A percentile compares a stretch with the other conserved stretches of the same genome.
These are phyloP conservation scores for Trichosporon sp. DNA, from an alignment of 1,284 basidiomycete species.

Conservation along the genomic window DNA sequence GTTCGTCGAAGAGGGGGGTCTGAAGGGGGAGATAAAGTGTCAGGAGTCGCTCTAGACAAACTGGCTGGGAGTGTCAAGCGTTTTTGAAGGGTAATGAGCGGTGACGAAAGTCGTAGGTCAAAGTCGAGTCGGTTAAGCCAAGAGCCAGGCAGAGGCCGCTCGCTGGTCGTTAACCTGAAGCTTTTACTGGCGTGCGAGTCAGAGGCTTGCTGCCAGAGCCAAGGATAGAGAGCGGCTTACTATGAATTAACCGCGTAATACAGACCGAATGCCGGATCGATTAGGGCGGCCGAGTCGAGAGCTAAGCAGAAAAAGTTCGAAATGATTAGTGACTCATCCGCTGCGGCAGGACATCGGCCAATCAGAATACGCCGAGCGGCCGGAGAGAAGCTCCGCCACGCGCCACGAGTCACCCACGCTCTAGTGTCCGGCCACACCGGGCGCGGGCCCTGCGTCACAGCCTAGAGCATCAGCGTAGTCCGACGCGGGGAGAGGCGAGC, in stretches of 20 bases:
- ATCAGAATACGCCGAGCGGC: constrained; percentile 13
- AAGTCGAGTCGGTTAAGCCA: constrained; percentile 7
- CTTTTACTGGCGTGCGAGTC: constrained; percentile 6
- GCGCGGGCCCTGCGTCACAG: constrained; percentile 4
- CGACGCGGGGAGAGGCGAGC: constrained; percentile 1
- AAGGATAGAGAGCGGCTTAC: neutral
- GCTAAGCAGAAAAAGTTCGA: constrained; percentile 16
- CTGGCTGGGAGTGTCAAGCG: neutral
- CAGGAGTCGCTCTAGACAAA: neutral
- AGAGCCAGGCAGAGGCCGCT: neutral
- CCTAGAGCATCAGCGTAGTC: neutral
- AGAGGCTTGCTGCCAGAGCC: neutral
- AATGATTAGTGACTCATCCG: constrained; percentile 16
- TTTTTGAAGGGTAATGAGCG: constrained; percentile 15
- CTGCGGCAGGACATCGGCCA: neutral
- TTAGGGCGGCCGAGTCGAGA: constrained; percentile 12
- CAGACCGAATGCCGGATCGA: constrained; percentile 3
- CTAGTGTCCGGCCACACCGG: neutral
- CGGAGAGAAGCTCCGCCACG: constrained; percentile 13
- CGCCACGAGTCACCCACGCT: constrained; percentile 18
- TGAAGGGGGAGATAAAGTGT: neutral
- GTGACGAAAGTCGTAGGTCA: constrained; percentile 12
- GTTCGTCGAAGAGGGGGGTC: neutral
- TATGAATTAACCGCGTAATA: constrained; percentile 8
- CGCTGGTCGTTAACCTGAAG: neutral